Base-by-base conservation (phyloP, 495 filamentous ascomycete genomes). In the Daldinia vernicosa region DNA sequence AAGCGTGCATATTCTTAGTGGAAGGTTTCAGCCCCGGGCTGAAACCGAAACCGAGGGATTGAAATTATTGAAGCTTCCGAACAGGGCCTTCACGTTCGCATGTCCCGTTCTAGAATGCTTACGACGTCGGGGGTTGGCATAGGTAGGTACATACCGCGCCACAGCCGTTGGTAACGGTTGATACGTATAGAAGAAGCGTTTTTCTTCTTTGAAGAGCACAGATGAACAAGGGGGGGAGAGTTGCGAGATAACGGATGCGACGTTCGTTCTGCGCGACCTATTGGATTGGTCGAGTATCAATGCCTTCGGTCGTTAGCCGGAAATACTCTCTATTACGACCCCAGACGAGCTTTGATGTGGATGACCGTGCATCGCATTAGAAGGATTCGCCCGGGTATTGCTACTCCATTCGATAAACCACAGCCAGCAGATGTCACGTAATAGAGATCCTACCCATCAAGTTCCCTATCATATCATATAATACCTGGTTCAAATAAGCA, bases 21-120 rank as follows among this genome's bases (percentile, higher is more conserved):
- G 17, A 56, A 17, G 30, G 53, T 56, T 37, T 56, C 53, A 56
- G 53, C 53, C 17, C 53, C 30, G 53, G 8, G 53, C 53, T 56
- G 53, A 56, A 56, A 56, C 53, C 2, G 53, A 56, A 56, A 56
- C 53, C 2, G 28, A 32, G 53, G 53, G 28, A 33, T 35, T 35
- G 28, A 53, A 53, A 47, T 47, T 47, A 47, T 47, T 30, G 51
- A 28, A 56, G 28, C 53, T 19, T 19, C 17, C 30, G 26, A 56
- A 30, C 53, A 35, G 27, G 28, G 28, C 30, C 24, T 14, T n/a
- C 4, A 2, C 17, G 19, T 22, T 47, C 40, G 5, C n/a, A 22
- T 24, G 26, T 30, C 50, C 24, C 7, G 24, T 53, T 30, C 50
- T 53, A 53, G 50, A 53, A 53, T 30, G 24, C 26, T 53, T 30